These are phyloP conservation scores for Eucalyptus urophylla DNA, from an alignment of 345 rosid genomes.

Conservation along the genomic window DNA sequence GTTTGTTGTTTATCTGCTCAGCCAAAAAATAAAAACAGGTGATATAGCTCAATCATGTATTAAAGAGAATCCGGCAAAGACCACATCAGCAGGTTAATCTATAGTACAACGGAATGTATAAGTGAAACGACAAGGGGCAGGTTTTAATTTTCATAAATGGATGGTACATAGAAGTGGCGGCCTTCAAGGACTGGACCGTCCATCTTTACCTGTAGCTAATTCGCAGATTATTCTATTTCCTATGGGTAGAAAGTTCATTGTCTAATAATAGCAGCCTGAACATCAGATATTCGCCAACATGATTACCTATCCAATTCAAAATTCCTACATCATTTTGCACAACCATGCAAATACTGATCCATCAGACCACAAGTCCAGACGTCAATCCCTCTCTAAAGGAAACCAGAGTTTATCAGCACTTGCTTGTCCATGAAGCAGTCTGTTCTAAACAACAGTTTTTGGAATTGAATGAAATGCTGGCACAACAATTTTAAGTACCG, in stretches of 20 bases:
- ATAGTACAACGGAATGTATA: neutral
- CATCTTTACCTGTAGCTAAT: neutral
- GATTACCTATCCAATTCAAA: neutral
- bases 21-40: slow-evolving; percentile 24
- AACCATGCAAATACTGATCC: neutral
- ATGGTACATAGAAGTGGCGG: neutral
- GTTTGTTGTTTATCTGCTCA: slow-evolving; percentile 78
- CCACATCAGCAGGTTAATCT: neutral
- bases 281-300: neutral
- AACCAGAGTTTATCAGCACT: neutral
- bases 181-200: neutral
- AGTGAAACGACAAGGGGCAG: neutral
- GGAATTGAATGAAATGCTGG: neutral
- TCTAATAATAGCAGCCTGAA: neutral
- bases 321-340: neutral
- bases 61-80: neutral
- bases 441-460: neutral
- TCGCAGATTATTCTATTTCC: neutral
- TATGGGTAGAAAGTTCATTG: neutral
- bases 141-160: neutral
- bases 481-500: slow-evolving; percentile 29
- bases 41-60: neutral
- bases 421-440: neutral
- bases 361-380: neutral
- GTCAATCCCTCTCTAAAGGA: neutral